phyloP scores from a whole-genome alignment of 164 flowering plant genomes.

The Piper betle region DNA sequence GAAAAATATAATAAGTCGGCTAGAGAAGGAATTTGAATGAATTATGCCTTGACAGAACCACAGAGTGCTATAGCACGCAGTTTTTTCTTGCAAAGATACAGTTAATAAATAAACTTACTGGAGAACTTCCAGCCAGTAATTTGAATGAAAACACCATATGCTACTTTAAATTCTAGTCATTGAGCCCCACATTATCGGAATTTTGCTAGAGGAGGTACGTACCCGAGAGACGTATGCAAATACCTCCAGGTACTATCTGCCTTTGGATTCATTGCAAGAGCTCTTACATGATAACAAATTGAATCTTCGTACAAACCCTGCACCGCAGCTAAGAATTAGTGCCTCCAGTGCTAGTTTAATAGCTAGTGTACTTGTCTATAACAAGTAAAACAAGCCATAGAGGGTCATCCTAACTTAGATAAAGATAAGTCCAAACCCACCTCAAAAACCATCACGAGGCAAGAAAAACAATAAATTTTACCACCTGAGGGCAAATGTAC shows the following conservation, averaged over 20 bases:
- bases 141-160: no score
- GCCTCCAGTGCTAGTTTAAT: neutral
- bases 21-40: no score
- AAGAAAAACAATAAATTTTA: neutral
- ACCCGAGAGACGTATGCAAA: slow-evolving; percentile 89
- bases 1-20: no score
- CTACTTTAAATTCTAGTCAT: no score
- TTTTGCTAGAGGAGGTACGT: neutral
- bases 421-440: no score
- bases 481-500: neutral
- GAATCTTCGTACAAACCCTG: slow-evolving; percentile 93
- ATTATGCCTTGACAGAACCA: no score
- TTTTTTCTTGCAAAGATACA: no score
- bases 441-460: no score
- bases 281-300: slow-evolving; percentile 83
- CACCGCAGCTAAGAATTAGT: neutral
- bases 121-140: no score
- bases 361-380: neutral
- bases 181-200: no score
- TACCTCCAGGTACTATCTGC: slow-evolving; percentile 99
- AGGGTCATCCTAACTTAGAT: neutral
- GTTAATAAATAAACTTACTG: no score
- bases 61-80: no score
- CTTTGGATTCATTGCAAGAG: slow-evolving; percentile 95
- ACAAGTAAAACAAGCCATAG: neutral